These are phyloP conservation scores for Beta vulgaris DNA, from an alignment of 148 eudicot species.

Conservation along the genomic window DNA sequence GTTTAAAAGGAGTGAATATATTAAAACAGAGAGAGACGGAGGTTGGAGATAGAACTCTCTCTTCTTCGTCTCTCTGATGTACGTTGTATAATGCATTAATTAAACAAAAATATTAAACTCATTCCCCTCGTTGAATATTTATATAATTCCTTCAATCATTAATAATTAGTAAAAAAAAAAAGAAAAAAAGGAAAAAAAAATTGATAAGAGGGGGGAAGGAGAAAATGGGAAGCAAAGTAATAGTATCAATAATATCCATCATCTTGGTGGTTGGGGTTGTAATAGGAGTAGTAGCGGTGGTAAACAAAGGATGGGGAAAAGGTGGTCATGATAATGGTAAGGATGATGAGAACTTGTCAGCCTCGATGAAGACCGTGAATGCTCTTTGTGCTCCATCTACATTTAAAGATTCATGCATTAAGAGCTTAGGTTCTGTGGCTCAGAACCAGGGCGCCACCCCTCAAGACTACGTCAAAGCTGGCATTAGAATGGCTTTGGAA, in stretches of 20 bases:
- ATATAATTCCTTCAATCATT: background rate
- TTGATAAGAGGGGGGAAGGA: background rate
- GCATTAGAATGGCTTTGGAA: slow-evolving; percentile 37
- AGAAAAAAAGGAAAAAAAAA: background rate
- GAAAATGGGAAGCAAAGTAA: slow-evolving; percentile 35
- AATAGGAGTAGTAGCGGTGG: slow-evolving; percentile 40
- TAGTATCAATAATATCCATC: slow-evolving; percentile 38
- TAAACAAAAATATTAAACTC: background rate
- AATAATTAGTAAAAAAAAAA: background rate
- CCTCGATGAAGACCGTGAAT: slow-evolving; percentile 38
- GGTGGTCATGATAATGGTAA: slow-evolving; percentile 2
- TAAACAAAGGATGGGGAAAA: slow-evolving; percentile 12
- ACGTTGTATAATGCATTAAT: background rate
- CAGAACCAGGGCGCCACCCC: slow-evolving; percentile 49
- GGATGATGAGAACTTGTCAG: slow-evolving; percentile 18
- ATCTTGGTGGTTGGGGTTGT: slow-evolving; percentile 54
- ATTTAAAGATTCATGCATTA: slow-evolving; percentile 42
- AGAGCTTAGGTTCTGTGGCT: slow-evolving; percentile 37
- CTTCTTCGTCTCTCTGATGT: background rate
- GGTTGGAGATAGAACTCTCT: background rate
- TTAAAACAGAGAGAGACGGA: background rate
- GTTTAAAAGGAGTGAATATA: background rate
- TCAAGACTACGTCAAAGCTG: slow-evolving; percentile 43
- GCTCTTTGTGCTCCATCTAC: slow-evolving; percentile 46
- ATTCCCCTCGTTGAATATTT: background rate